phyloP scores from a whole-genome alignment of 2,329 filamentous ascomycete genomes.

The Cladosporium colombiae region DNA sequence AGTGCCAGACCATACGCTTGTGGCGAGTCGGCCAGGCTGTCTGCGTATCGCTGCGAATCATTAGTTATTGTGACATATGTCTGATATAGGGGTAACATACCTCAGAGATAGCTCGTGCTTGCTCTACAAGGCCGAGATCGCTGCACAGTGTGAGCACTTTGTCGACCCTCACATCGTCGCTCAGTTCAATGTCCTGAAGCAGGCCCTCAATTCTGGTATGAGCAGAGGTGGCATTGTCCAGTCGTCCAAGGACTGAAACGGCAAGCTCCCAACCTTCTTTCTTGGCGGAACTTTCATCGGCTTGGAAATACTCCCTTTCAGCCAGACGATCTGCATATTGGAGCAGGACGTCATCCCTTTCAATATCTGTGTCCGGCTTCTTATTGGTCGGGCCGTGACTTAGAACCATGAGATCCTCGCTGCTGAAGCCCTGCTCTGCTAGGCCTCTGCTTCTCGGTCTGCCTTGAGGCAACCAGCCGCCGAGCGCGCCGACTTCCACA shows the following conservation, averaged over 20 bases:
- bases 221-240: constrained; percentile 72
- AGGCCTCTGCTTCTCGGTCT: constrained; percentile 54
- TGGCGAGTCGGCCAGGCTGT: constrained; percentile 68
- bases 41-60: constrained; percentile 70
- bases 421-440: constrained; percentile 67
- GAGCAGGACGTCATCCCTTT: constrained; percentile 78
- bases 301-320: constrained; percentile 38
- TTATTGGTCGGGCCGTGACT: constrained; percentile 61
- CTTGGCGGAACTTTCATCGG: constrained; percentile 26
- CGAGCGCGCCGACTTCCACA: constrained; percentile 80
- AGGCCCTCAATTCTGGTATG: constrained; percentile 74
- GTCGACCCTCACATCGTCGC: constrained; percentile 72
- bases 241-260: constrained; percentile 75
- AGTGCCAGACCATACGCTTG: constrained; percentile 74
- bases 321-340: constrained; percentile 70
- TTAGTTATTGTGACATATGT: neutral
- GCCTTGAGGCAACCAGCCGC: constrained; percentile 72
- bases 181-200: constrained; percentile 70
- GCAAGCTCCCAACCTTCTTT: constrained; percentile 84
- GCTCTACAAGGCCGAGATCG: constrained; percentile 73
- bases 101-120: constrained; percentile 80
- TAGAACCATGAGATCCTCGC: constrained; percentile 82
- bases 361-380: constrained; percentile 63
- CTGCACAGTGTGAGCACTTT: constrained; percentile 78
- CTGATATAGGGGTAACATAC: constrained; percentile 52